Conservation (phyloP, 139 green algal genomes). For the Closterium sp. region DNA sequence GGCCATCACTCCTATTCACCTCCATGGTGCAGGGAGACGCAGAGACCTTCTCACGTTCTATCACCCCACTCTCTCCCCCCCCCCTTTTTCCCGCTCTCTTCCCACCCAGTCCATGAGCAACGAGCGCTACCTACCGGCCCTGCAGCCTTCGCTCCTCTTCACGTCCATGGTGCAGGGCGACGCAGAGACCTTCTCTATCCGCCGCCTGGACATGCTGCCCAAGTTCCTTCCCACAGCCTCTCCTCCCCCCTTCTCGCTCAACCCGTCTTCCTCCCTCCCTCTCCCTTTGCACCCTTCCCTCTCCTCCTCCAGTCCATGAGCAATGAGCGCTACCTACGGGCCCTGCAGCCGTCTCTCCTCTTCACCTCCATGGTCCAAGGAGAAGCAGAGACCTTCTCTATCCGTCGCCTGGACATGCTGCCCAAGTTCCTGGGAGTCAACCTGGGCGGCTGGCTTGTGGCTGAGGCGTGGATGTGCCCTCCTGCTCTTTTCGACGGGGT, state of each 20-base stretch:
- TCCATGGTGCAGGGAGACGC: too few relatives aligned
- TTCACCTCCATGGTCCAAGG: not conserved
- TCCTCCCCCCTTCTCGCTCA: too few relatives aligned
- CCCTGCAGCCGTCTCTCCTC: conserved; percentile 2
- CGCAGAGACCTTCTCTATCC: conserved; percentile 16
- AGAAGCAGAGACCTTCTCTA: conserved; percentile 7
- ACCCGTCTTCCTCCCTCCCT: not conserved
- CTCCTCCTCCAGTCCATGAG: conserved; percentile 14
- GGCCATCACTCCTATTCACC: too few relatives aligned
- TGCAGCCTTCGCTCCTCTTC: not conserved
- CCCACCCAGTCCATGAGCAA: conserved; percentile 27
- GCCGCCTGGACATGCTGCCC: not conserved
- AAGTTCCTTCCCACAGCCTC: not conserved
- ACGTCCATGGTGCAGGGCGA: not conserved
- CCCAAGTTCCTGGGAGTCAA: conserved; percentile 31
- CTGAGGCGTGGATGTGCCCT: conserved; percentile 31
- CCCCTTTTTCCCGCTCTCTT: too few relatives aligned
- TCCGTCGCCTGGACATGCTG: conserved; percentile 9
- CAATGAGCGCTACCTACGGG: conserved; percentile 26
- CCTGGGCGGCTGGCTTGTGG: conserved; percentile 36
- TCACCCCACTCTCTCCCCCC: too few relatives aligned
- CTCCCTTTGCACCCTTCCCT: not conserved
- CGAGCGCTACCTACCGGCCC: conserved; percentile 2
- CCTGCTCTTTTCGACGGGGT: conserved; percentile 30
- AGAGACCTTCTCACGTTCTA: too few relatives aligned